Evolutionary conservation across 108 stramenopile species (phyloP).

Genomic region (Fragilaria crotonensis): DNA sequence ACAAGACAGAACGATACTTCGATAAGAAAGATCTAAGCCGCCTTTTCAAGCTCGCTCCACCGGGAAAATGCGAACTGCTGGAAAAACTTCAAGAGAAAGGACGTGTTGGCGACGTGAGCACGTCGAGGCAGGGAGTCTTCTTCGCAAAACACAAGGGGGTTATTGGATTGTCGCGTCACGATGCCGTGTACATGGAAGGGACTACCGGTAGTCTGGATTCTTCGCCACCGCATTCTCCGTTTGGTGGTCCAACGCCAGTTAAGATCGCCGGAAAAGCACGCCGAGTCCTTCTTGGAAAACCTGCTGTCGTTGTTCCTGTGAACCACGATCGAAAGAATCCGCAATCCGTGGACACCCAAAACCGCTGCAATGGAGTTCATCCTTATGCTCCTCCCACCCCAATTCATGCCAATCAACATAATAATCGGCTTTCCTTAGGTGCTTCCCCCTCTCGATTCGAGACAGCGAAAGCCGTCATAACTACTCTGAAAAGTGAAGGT

Average conservation of each 20-base stretch:
- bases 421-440: background rate
- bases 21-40: slow-evolving; percentile 52
- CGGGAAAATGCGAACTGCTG: slow-evolving; percentile 54
- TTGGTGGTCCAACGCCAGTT: slow-evolving; percentile 9
- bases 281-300: background rate
- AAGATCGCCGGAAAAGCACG: background rate
- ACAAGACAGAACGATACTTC: slow-evolving; percentile 60
- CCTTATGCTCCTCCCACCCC: too few relatives aligned
- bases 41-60: slow-evolving; percentile 53
- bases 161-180: slow-evolving; percentile 72
- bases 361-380: too few relatives aligned
- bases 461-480: background rate
- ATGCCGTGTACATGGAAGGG: slow-evolving; percentile 38
- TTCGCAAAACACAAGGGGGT: slow-evolving; percentile 41
- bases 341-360: too few relatives aligned
- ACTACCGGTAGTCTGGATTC: slow-evolving; percentile 3
- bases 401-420: too few relatives aligned
- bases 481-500: background rate
- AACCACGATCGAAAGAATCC: background rate
- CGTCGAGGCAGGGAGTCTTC: slow-evolving; percentile 33
- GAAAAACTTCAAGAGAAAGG: slow-evolving; percentile 37
- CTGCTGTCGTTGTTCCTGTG: too few relatives aligned
- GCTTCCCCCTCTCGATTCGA: background rate
- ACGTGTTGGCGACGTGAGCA: slow-evolving; percentile 8
- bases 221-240: slow-evolving; percentile 12